phyloP scores from a whole-genome alignment of 1,139 yeast species.

The Yamadazyma mexicana region DNA sequence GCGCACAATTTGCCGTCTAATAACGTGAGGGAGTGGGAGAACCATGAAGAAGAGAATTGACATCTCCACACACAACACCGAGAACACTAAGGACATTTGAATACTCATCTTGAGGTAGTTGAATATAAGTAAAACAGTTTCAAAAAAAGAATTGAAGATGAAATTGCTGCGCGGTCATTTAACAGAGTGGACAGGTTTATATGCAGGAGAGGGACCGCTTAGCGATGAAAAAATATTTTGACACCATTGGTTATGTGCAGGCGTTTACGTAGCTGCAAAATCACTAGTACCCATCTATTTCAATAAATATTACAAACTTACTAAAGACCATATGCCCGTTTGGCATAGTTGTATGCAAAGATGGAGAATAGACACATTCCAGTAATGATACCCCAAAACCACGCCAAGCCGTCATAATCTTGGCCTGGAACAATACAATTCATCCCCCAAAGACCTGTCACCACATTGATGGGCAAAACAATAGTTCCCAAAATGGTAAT shows the following conservation, averaged over 20 bases:
- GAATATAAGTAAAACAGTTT: background rate
- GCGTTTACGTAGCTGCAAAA: too few relatives aligned
- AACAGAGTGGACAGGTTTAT: background rate
- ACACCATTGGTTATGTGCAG: background rate
- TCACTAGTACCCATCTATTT: background rate
- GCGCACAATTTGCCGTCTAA: conserved; percentile 49
- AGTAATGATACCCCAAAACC: conserved; percentile 65
- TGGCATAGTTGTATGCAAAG: conserved; percentile 44
- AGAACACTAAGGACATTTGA: conserved; percentile 46
- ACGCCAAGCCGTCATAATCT: conserved; percentile 61
- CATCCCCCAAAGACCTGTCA: conserved; percentile 99
- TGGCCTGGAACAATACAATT: conserved; percentile 96
- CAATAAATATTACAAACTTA: background rate
- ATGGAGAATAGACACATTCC: conserved; percentile 39
- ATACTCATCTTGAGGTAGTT: conserved; percentile 35
- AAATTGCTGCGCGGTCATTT: conserved; percentile 1
- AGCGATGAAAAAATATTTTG: background rate
- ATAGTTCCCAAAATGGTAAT: conserved; percentile 93
- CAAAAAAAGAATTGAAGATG: background rate
- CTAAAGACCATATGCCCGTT: conserved; percentile 42
- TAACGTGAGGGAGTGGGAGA: conserved; percentile 60
- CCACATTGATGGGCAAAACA: conserved; percentile 88
- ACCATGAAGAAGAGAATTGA: conserved; percentile 49
- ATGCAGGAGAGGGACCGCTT: background rate
- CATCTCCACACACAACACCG: conserved; percentile 57